A percentile compares a stretch with the other conserved stretches of the same genome.
These are phyloP conservation scores for Pachyrhizus erosus DNA, from an alignment of 306 rosid species.

Conservation along the genomic window DNA sequence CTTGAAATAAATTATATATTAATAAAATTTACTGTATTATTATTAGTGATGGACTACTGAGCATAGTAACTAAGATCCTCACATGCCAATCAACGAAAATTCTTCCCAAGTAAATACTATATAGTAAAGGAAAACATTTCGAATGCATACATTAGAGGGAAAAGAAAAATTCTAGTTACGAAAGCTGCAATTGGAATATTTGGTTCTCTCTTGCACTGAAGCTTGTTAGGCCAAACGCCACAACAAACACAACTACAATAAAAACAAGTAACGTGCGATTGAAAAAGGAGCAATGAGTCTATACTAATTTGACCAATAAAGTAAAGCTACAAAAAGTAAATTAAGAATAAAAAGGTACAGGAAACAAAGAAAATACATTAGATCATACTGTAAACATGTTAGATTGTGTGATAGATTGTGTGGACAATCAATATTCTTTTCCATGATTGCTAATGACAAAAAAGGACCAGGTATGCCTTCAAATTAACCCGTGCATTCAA, in stretches of 20 bases:
- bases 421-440: conserved; percentile 41
- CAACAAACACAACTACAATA: conserved; percentile 14
- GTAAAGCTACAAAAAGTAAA: conserved; percentile 50
- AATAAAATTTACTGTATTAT: background rate
- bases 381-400: conserved; percentile 47
- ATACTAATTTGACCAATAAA: conserved; percentile 53
- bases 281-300: conserved; percentile 36
- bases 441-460: background rate
- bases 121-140: background rate
- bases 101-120: background rate
- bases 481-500: background rate
- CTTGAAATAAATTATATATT: background rate
- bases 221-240: conserved; percentile 28
- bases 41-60: background rate
- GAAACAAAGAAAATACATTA: conserved; percentile 35
- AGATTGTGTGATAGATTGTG: conserved; percentile 53
- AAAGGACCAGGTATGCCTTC: background rate
- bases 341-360: conserved; percentile 38
- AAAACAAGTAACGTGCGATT: conserved; percentile 23
- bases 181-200: conserved; percentile 40
- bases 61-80: background rate
- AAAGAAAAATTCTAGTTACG: background rate
- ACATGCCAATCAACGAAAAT: background rate
- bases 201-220: conserved; percentile 34
- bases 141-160: conserved; percentile 6